Conservation (phyloP, 257 asterid genomes). For the Linderniella brevidens region DNA sequence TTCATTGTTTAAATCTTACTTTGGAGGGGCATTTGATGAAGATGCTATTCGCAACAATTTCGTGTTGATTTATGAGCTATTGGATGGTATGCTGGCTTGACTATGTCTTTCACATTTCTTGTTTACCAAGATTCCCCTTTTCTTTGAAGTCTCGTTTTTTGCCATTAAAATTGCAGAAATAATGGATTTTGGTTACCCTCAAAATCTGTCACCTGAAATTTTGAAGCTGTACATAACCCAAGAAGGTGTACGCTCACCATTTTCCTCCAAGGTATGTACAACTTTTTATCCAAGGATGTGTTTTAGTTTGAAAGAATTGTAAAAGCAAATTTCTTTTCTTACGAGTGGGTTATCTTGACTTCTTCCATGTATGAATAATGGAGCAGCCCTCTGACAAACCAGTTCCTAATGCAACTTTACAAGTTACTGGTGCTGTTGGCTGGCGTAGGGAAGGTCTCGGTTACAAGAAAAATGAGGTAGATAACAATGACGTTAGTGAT, state of each 20-base stretch:
- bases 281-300: background rate
- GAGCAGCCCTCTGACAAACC: slow-evolving; percentile 77
- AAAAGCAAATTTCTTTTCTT: background rate
- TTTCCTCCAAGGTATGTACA: slow-evolving; percentile 70
- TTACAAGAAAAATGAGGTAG: slow-evolving; percentile 14
- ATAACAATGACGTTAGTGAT: slow-evolving; percentile 8
- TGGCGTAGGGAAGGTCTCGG: background rate
- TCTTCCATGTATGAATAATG: slow-evolving; percentile 10
- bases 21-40: slow-evolving; percentile 97
- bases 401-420: slow-evolving; percentile 94
- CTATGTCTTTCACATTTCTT: slow-evolving; percentile 2
- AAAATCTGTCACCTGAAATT: slow-evolving; percentile 1
- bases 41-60: slow-evolving; percentile 98
- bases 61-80: slow-evolving; percentile 80
- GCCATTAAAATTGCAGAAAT: slow-evolving; percentile 4
- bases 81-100: slow-evolving; percentile 60
- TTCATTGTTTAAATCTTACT: slow-evolving; percentile 80
- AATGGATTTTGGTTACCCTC: slow-evolving; percentile 2
- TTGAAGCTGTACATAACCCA: slow-evolving; percentile 1
- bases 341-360: slow-evolving; percentile 10
- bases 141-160: background rate
- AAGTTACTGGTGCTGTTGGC: slow-evolving; percentile 10
- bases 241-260: slow-evolving; percentile 85
- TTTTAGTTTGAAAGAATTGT: too few species aligned
- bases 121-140: background rate